phyloP scores from a whole-genome alignment of 352 stramenopile genomes.

The Globisporangium apiculatum region DNA sequence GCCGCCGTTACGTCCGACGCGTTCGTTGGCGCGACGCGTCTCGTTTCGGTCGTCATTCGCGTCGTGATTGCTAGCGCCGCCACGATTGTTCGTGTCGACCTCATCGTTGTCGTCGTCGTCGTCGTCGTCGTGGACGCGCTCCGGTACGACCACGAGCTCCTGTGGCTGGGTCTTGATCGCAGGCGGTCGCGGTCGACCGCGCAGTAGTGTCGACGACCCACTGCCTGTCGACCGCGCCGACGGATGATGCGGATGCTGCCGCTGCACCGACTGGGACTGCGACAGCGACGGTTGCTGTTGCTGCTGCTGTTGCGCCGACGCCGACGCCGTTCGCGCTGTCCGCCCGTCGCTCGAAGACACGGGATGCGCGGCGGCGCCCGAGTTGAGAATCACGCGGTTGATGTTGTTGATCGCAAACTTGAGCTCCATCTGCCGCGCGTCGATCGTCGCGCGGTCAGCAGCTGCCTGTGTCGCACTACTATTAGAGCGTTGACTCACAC shows the following conservation, averaged over 20 bases:
- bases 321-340: slow-evolving; percentile 14
- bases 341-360: neutral
- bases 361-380: slow-evolving; percentile 20
- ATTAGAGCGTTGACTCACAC: neutral
- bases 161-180: slow-evolving; percentile 7
- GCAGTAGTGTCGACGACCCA: neutral
- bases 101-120: neutral
- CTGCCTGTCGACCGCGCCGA: neutral
- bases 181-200: slow-evolving; percentile 1
- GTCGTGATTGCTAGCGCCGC: neutral
- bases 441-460: slow-evolving; percentile 17
- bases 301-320: slow-evolving; percentile 20
- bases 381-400: slow-evolving; percentile 74
- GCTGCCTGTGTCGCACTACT: too few relatives aligned
- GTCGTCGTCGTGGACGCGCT: neutral
- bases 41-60: neutral
- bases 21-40: too few relatives aligned
- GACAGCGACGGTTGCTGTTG: neutral
- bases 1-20: neutral
- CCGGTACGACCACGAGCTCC: neutral
- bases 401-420: slow-evolving; percentile 80
- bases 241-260: neutral
- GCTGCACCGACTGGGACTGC: neutral
- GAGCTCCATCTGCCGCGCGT: slow-evolving; percentile 63
- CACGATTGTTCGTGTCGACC: neutral